These are phyloP conservation scores for Salix dunnii DNA, from an alignment of 345 rosid species.

Conservation along the genomic window DNA sequence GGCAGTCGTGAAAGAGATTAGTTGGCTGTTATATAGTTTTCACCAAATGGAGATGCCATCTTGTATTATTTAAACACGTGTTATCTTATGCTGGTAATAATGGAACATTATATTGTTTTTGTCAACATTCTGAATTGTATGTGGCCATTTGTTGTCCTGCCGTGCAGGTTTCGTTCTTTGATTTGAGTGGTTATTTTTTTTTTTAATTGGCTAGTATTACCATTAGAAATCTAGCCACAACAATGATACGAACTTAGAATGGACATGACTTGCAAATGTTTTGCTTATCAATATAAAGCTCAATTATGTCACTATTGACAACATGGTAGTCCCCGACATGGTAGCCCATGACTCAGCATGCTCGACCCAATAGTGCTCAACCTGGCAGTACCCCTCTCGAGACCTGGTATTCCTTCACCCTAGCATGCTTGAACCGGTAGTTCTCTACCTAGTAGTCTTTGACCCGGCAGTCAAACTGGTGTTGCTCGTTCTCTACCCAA, in stretches of 20 bases:
- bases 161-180: neutral
- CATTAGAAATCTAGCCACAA: neutral
- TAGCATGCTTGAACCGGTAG: too few relatives aligned
- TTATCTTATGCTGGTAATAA: conserved; percentile 18
- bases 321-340: too few relatives aligned
- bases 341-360: too few relatives aligned
- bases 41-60: conserved; percentile 7
- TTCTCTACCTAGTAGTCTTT: too few relatives aligned
- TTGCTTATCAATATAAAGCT: too few relatives aligned
- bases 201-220: neutral
- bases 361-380: too few relatives aligned
- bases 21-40: conserved; percentile 27
- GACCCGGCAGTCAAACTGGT: too few relatives aligned
- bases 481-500: too few relatives aligned
- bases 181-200: neutral
- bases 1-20: conserved; percentile 20
- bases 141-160: neutral
- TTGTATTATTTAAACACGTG: conserved; percentile 15
- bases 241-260: neutral
- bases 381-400: too few relatives aligned
- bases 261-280: neutral
- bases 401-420: too few relatives aligned
- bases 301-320: too few relatives aligned
- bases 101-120: neutral
- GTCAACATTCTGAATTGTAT: neutral